Evolutionary conservation across 2,329 filamentous ascomycete species (phyloP).

Genomic region (Acephala macrosclerotiorum): DNA sequence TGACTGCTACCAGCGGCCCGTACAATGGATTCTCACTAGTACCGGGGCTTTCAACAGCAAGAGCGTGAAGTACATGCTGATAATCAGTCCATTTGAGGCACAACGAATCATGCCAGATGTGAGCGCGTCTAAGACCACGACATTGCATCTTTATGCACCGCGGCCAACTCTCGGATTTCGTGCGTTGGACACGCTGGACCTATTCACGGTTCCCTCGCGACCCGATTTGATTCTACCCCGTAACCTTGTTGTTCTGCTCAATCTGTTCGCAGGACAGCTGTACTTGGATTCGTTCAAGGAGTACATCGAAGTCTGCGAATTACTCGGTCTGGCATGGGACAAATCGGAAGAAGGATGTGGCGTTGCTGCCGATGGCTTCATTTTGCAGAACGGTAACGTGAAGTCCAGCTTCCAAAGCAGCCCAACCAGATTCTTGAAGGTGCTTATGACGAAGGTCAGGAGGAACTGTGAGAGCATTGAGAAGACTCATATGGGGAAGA

Average conservation of each 20-base stretch:
- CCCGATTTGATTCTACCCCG: slow-evolving; percentile 27
- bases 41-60: slow-evolving; percentile 20
- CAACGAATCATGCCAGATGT: slow-evolving; percentile 56
- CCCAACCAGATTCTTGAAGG: slow-evolving; percentile 50
- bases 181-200: slow-evolving; percentile 53
- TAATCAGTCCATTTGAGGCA: slow-evolving; percentile 69
- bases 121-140: slow-evolving; percentile 42
- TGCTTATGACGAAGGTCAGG: slow-evolving; percentile 44
- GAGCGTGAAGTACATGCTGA: slow-evolving; percentile 40
- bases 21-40: slow-evolving; percentile 60
- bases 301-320: slow-evolving; percentile 55
- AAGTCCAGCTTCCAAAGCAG: slow-evolving; percentile 44
- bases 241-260: slow-evolving; percentile 54
- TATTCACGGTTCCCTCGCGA: slow-evolving; percentile 50
- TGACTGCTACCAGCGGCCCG: slow-evolving; percentile 59
- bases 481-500: slow-evolving; percentile 53
- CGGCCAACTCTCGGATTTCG: slow-evolving; percentile 48
- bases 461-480: slow-evolving; percentile 48
- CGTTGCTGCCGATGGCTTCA: slow-evolving; percentile 46
- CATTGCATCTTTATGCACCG: slow-evolving; percentile 60
- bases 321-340: slow-evolving; percentile 56
- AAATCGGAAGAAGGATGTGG: slow-evolving; percentile 19
- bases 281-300: slow-evolving; percentile 63
- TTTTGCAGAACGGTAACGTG: slow-evolving; percentile 27
- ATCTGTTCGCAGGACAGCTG: slow-evolving; percentile 72